Evolutionary conservation across 192 early-diverging fungal species (phyloP), one percentile per base, ranked within the genome.

Genomic region (Rhizoclosmatium globosum): DNA sequence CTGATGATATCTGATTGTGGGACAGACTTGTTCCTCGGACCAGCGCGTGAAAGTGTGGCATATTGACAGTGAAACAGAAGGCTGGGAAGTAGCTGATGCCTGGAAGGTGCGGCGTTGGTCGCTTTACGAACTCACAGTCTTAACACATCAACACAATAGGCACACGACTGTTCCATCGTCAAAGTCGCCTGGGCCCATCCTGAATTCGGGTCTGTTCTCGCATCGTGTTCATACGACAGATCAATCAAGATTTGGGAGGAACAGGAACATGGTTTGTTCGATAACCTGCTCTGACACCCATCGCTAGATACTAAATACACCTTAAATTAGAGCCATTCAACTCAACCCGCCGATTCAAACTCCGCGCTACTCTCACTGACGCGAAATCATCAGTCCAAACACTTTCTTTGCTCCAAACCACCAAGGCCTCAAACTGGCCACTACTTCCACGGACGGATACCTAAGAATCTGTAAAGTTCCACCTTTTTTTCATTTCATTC

Each of bases 31-130:
- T 57, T 95, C 95, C 3, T 97, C 96, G 4, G 97, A 99, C 83
- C 94, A 94, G 71, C 91, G 91, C 71, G 87, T 99, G 80, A 99
- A 99, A 88, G 92, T 99, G 38, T 98, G 95, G 95, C 95, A 97
- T 81, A 89, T 89, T 75, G 85, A 89, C 73, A 48, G 44, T 23
- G 90, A 93, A 47, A 87, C 84, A 0, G 88, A 88, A 47, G 80
- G 82, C 48, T 98, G 96, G 96, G 87, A 91, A 64, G 82, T 92
- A 19, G 94, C 90, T 79, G 94, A 94, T 77, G 85, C 92, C 13
- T 95, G 93, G 93, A 94, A 90, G 86, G 93, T 90, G 80, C 46
- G 70, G 7, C 56, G 15, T 21, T 17, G n/a, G n/a, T 15, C 56
- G 0, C 31, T 31, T 31, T 31, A 31, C 31, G 31, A 31, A 31